phyloP scores from a whole-genome alignment of 768 basidiomycete genomes.

The Leucogyrophana mollusca region DNA sequence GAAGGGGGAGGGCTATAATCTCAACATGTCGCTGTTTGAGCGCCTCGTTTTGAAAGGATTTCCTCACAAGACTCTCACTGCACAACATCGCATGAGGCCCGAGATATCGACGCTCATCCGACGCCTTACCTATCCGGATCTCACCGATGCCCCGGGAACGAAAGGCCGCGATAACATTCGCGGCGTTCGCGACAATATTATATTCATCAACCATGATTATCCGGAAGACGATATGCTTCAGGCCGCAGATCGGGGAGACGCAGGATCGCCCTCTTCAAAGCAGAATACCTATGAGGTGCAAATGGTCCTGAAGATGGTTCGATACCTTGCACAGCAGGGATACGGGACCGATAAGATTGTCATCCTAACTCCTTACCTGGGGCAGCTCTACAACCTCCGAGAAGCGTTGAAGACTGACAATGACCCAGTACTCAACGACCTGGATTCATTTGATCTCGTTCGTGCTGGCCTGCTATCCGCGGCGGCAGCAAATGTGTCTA shows the following conservation, averaged over 20 bases:
- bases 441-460: slow-evolving; percentile 58
- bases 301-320: slow-evolving; percentile 66
- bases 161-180: slow-evolving; percentile 47
- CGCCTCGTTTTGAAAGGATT: slow-evolving; percentile 61
- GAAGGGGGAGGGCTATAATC: slow-evolving; percentile 63
- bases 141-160: slow-evolving; percentile 54
- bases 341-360: slow-evolving; percentile 62
- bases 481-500: slow-evolving; percentile 36
- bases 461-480: slow-evolving; percentile 52
- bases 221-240: slow-evolving; percentile 48
- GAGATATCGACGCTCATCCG: slow-evolving; percentile 67
- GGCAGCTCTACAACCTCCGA: slow-evolving; percentile 55
- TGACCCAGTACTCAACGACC: slow-evolving; percentile 63
- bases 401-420: slow-evolving; percentile 41
- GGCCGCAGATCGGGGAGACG: slow-evolving; percentile 45
- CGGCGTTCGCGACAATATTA: slow-evolving; percentile 55
- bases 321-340: slow-evolving; percentile 67
- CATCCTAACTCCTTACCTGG: slow-evolving; percentile 68
- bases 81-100: slow-evolving; percentile 75
- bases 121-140: slow-evolving; percentile 61
- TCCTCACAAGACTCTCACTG: slow-evolving; percentile 53
- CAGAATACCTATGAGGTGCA: slow-evolving; percentile 57
- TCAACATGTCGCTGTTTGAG: slow-evolving; percentile 70
- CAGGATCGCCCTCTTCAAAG: slow-evolving; percentile 52
- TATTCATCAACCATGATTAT: slow-evolving; percentile 58